Evolutionary conservation across 2,329 filamentous ascomycete genomes (phyloP).

Genomic region (Phyllachora maydis): DNA sequence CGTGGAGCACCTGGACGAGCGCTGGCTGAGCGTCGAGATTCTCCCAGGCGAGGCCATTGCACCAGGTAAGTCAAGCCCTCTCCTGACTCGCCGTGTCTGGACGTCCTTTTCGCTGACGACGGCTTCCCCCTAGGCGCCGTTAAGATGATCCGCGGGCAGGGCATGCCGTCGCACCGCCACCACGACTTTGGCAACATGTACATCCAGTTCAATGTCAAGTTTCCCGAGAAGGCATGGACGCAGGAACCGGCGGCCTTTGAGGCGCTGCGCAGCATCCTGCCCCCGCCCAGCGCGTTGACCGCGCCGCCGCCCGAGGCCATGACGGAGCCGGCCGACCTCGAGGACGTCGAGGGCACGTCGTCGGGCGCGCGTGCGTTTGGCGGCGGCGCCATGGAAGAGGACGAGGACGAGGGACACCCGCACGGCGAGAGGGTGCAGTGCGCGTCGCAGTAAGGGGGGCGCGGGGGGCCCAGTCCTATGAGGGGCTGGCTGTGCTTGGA

Average conservation of each 20-base stretch:
- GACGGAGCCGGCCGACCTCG: conserved; percentile 74
- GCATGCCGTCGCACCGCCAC: conserved; percentile 91
- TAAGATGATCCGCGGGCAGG: conserved; percentile 89
- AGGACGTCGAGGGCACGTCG: conserved; percentile 65
- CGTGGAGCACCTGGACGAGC: conserved; percentile 91
- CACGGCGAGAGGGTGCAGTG: conserved; percentile 70
- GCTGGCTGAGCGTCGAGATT: conserved; percentile 89
- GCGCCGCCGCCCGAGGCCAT: conserved; percentile 65
- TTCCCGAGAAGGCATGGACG: conserved; percentile 63
- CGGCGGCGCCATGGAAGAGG: conserved; percentile 45
- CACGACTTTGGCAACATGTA: conserved; percentile 93
- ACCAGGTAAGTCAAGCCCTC: conserved; percentile 42
- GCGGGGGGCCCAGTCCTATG: too few species aligned
- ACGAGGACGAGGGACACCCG: conserved; percentile 56
- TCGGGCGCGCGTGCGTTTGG: conserved; percentile 47
- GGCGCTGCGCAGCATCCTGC: conserved; percentile 68
- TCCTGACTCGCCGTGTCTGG: not conserved
- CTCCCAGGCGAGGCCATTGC: conserved; percentile 86
- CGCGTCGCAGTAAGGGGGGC: conserved; percentile 56
- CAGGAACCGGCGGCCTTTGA: conserved; percentile 50
- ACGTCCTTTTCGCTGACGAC: conserved; percentile 2
- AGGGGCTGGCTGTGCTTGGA: too few species aligned
- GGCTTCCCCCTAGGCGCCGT: conserved; percentile 51
- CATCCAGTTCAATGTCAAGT: conserved; percentile 95
- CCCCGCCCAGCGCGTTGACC: conserved; percentile 39